A percentile compares a stretch with the other conserved stretches of the same genome.
These are phyloP conservation scores for Protomyces macrosporus DNA, from an alignment of 1,139 yeast genomes.

Conservation along the genomic window DNA sequence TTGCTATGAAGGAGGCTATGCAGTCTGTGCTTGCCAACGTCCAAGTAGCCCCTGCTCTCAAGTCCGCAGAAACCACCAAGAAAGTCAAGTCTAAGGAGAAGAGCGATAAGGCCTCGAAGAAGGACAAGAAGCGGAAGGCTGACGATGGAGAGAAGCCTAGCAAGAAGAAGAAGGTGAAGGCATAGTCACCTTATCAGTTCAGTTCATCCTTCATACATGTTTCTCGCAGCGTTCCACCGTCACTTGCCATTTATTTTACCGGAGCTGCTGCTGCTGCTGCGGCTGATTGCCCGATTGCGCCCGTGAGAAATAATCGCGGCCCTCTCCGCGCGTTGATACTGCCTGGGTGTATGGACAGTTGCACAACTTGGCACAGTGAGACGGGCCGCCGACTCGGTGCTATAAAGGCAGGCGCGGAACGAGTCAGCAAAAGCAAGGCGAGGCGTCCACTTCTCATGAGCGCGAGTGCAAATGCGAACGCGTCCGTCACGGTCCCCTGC, in stretches of 20 bases:
- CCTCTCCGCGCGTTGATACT: no score
- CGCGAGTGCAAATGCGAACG: background rate
- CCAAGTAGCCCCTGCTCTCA: constrained; percentile 46
- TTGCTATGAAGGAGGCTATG: constrained; percentile 88
- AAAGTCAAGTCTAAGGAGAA: constrained; percentile 43
- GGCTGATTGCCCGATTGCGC: no score
- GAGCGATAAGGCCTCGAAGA: constrained; percentile 39
- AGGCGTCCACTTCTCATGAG: background rate
- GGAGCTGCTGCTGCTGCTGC: no score
- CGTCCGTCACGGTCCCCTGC: background rate
- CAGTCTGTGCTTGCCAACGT: constrained; percentile 54
- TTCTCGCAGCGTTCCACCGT: no score
- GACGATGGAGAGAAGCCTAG: constrained; percentile 46
- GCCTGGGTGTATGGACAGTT: no score
- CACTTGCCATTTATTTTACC: no score
- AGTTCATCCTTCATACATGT: no score
- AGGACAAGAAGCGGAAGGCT: constrained; percentile 49
- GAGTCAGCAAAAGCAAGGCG: background rate
- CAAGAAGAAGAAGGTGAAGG: background rate
- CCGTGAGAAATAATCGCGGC: no score
- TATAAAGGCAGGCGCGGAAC: background rate
- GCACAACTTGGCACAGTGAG: no score
- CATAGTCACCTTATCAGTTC: background rate
- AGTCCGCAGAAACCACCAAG: constrained; percentile 46
- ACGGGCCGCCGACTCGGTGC: no score